phyloP scores from a whole-genome alignment of 306 rosid species.

The Dryas alaskensis region DNA sequence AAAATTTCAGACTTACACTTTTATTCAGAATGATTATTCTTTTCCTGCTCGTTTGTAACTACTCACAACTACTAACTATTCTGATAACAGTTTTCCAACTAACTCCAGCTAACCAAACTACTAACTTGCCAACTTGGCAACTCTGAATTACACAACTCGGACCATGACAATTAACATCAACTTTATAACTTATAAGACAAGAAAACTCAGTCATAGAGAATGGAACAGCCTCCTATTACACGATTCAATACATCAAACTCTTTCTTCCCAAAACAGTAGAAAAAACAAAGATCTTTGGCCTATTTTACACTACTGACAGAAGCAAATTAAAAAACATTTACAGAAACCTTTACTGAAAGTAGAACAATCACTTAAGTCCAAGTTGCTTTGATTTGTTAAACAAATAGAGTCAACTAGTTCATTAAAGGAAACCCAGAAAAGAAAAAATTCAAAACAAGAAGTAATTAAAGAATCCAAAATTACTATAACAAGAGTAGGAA shows the following conservation, averaged over 20 bases:
- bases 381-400: constrained; percentile 2
- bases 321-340: constrained; percentile 7
- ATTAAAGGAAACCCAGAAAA: constrained; percentile 16
- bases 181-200: constrained; percentile 18
- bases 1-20: not conserved
- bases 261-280: not conserved
- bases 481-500: constrained; percentile 7
- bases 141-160: not conserved
- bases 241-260: not conserved
- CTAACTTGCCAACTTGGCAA: not conserved
- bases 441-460: constrained; percentile 8
- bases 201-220: constrained; percentile 9
- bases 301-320: constrained; percentile 7
- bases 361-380: not conserved
- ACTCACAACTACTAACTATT: not conserved
- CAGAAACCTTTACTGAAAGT: not conserved
- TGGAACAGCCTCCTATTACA: not conserved
- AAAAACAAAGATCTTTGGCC: constrained; percentile 1
- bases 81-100: not conserved
- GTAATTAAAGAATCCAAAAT: not conserved
- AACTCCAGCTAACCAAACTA: not conserved
- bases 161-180: not conserved
- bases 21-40: not conserved
- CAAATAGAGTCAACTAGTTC: not conserved
- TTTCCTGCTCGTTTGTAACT: constrained; percentile 9